Percentiles rank a stretch among this genome's conserved stretches.
These are phyloP conservation scores for Trichoderma orchidacearum DNA, from an alignment of 495 filamentous ascomycete genomes.

Conservation along the genomic window DNA sequence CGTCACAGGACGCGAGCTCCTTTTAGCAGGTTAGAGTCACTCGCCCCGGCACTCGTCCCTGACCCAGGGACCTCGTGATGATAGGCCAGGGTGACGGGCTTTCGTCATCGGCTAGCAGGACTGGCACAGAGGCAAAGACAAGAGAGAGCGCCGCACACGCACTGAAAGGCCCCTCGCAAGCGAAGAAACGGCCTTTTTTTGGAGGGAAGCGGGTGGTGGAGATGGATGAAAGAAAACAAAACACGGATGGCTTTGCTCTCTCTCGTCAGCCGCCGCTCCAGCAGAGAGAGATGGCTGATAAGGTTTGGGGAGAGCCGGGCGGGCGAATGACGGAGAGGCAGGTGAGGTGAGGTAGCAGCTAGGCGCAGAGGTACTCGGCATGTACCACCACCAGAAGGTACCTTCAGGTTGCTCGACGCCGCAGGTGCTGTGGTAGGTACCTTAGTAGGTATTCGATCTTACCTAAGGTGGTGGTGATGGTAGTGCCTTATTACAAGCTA, in stretches of 20 bases:
- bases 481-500: too few relatives aligned
- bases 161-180: background rate
- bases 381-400: background rate
- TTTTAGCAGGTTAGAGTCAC: background rate
- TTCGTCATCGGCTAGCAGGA: background rate
- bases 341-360: background rate
- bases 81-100: background rate
- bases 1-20: conserved; percentile 1
- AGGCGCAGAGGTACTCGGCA: too few relatives aligned
- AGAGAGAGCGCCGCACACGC: background rate
- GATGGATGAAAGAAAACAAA: background rate
- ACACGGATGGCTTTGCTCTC: background rate
- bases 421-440: too few relatives aligned
- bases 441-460: too few relatives aligned
- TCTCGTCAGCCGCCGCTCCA: too few relatives aligned
- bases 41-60: background rate
- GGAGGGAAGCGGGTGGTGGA: background rate
- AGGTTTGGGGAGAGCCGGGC: background rate
- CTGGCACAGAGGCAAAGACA: too few relatives aligned
- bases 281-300: background rate
- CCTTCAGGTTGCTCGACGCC: background rate
- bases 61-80: background rate
- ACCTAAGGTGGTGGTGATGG: too few relatives aligned
- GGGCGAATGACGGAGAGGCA: background rate
- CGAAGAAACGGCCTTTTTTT: background rate